Percentiles rank a stretch among this genome's conserved stretches.
Evolutionary conservation across 768 basidiomycete species (phyloP).

Genomic region (Lentinula lateritia): DNA sequence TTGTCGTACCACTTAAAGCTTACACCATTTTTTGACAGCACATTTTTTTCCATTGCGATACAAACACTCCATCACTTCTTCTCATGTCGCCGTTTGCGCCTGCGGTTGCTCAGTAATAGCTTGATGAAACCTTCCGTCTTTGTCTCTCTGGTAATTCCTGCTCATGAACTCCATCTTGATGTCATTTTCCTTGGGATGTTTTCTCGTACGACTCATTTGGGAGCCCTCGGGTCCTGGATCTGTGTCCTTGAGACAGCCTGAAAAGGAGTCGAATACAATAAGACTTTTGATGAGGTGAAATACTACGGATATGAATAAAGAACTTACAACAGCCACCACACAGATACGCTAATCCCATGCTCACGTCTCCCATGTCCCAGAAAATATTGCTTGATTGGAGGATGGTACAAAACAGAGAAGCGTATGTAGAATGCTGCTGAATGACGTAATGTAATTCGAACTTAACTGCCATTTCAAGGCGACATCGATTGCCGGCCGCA

Average conservation of each 20-base stretch:
- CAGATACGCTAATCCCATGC: neutral
- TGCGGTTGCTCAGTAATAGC: neutral
- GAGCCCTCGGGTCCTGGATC: neutral
- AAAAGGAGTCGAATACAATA: neutral
- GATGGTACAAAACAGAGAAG: too few species aligned
- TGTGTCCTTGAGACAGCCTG: neutral
- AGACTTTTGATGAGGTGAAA: neutral
- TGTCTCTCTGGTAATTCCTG: neutral
- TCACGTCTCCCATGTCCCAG: neutral
- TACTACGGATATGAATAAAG: neutral
- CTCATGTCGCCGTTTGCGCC: neutral
- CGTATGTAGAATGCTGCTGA: too few species aligned
- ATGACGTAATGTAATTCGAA: too few species aligned
- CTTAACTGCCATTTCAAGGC: too few species aligned
- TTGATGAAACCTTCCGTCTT: neutral
- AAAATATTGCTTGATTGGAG: neutral
- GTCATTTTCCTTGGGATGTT: neutral
- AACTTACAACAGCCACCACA: neutral
- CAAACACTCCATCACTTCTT: neutral
- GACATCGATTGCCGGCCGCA: too few species aligned
- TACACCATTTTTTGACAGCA: too few species aligned
- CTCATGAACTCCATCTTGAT: neutral
- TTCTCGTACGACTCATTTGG: neutral
- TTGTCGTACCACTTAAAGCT: too few species aligned
- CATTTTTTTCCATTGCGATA: too few species aligned